Percentiles rank a stretch among this genome's conserved stretches.
Evolutionary conservation across 306 rosid species (phyloP).

Genomic region (barrel medic (Medicago truncatula)): DNA sequence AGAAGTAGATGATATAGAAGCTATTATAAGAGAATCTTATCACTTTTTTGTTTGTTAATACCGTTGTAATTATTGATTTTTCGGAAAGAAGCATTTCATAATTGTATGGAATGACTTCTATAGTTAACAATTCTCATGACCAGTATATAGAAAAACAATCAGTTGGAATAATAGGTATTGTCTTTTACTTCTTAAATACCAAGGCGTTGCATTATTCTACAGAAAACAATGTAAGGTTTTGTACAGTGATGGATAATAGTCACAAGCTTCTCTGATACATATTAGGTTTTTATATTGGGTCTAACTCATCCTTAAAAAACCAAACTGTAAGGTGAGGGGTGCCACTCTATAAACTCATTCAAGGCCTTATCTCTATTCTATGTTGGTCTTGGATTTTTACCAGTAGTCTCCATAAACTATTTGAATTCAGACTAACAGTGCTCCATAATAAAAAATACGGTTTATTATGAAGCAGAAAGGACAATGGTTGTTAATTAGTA

Average conservation of each 20-base stretch:
- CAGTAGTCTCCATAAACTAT: not conserved
- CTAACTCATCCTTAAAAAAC: not conserved
- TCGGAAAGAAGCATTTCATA: conserved; percentile 15
- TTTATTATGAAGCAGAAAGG: conserved; percentile 30
- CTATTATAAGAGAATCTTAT: conserved; percentile 2
- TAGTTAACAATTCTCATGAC: conserved; percentile 25
- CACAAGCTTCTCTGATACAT: not conserved
- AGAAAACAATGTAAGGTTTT: conserved; percentile 1
- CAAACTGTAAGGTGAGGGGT: no score
- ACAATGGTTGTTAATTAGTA: conserved; percentile 4
- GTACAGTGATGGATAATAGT: conserved; percentile 24
- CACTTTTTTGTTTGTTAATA: conserved; percentile 29
- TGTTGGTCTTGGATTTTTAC: not conserved
- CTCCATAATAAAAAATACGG: conserved; percentile 20
- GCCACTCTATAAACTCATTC: not conserved
- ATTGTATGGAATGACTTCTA: conserved; percentile 17
- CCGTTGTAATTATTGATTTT: conserved; percentile 25
- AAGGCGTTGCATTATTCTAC: conserved; percentile 23
- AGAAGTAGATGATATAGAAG: conserved; percentile 15
- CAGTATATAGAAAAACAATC: conserved; percentile 15
- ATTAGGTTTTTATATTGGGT: not conserved
- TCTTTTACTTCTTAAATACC: conserved; percentile 35
- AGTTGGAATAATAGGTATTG: conserved; percentile 13
- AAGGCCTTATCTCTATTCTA: not conserved
- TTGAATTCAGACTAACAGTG: conserved; percentile 24